These are phyloP conservation scores for Colletotrichum spinosum DNA, from an alignment of 2,329 filamentous ascomycete genomes.

Conservation along the genomic window DNA sequence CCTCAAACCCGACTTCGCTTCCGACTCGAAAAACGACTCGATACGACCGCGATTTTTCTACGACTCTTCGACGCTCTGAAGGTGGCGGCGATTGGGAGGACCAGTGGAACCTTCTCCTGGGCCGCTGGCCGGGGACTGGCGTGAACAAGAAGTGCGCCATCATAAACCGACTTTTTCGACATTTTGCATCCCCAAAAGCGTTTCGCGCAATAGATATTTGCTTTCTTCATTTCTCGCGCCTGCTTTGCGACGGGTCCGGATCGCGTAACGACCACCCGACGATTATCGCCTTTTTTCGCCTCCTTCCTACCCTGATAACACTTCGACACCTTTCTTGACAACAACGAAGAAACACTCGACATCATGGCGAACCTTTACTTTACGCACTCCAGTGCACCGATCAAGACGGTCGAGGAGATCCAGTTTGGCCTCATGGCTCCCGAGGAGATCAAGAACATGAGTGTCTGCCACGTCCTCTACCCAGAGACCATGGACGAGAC, in stretches of 20 bases:
- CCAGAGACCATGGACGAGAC: conserved; percentile 99
- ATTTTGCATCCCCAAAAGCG: conserved; percentile 47
- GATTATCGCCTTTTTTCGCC: conserved; percentile 15
- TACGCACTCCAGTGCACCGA: conserved; percentile 90
- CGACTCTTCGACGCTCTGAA: conserved; percentile 45
- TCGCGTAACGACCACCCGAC: conserved; percentile 37
- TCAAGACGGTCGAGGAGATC: conserved; percentile 98
- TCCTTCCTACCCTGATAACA: conserved; percentile 1
- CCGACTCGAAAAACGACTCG: conserved; percentile 50
- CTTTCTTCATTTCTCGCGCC: conserved; percentile 39
- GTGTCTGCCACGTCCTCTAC: conserved; percentile 94
- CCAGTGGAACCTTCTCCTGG: conserved; percentile 59
- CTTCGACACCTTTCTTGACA: conserved; percentile 32
- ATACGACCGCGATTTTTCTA: conserved; percentile 49
- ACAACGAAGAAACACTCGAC: conserved; percentile 46
- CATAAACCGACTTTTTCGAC: conserved; percentile 47
- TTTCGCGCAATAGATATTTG: conserved; percentile 41
- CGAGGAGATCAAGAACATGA: conserved; percentile 99
- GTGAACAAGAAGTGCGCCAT: conserved; percentile 55
- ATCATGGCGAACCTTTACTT: conserved; percentile 95
- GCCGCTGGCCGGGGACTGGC: conserved; percentile 58
- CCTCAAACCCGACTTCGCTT: conserved; percentile 45
- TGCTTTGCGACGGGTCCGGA: conserved; percentile 41
- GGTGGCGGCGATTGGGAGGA: conserved; percentile 60
- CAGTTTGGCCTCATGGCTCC: conserved; percentile 98